These are phyloP conservation scores for Erythrophleum fordii DNA, from an alignment of 306 rosid genomes.

Conservation along the genomic window DNA sequence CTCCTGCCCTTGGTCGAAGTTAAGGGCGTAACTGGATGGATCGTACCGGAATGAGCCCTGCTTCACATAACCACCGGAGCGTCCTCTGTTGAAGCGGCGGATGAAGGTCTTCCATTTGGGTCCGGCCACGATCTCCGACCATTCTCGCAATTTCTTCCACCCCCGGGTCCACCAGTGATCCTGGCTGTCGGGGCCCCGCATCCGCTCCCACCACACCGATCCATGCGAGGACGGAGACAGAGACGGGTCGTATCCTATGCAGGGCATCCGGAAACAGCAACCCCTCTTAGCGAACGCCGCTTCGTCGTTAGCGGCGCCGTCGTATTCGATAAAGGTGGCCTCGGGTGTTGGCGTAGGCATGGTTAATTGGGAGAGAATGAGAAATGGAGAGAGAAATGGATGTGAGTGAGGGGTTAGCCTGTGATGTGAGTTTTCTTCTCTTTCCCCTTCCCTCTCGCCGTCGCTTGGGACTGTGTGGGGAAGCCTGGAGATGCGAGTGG, in stretches of 20 bases:
- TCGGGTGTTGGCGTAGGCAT: neutral
- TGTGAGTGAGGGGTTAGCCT: neutral
- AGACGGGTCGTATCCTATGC: conserved; percentile 26
- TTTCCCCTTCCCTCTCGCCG: neutral
- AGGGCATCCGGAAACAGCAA: conserved; percentile 58
- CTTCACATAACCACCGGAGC: neutral
- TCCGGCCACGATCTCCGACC: conserved; percentile 74
- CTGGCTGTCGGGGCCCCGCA: conserved; percentile 43
- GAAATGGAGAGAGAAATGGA: conserved; percentile 24
- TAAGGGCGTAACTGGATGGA: conserved; percentile 51
- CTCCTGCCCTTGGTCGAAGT: conserved; percentile 54
- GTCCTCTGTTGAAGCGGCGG: conserved; percentile 54
- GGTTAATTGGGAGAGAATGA: neutral
- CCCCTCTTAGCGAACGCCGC: conserved; percentile 39
- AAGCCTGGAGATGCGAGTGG: neutral
- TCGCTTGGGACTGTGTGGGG: neutral
- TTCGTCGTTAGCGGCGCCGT: neutral
- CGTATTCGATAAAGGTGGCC: neutral
- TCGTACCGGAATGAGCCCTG: conserved; percentile 54
- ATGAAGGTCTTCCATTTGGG: conserved; percentile 83
- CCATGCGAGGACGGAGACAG: neutral
- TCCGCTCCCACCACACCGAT: conserved; percentile 50
- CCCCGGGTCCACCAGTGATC: conserved; percentile 59
- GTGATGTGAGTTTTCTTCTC: neutral
- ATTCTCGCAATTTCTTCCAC: conserved; percentile 59